phyloP scores from a whole-genome alignment of 2,329 filamentous ascomycete genomes.

The Fusarium nodosum region DNA sequence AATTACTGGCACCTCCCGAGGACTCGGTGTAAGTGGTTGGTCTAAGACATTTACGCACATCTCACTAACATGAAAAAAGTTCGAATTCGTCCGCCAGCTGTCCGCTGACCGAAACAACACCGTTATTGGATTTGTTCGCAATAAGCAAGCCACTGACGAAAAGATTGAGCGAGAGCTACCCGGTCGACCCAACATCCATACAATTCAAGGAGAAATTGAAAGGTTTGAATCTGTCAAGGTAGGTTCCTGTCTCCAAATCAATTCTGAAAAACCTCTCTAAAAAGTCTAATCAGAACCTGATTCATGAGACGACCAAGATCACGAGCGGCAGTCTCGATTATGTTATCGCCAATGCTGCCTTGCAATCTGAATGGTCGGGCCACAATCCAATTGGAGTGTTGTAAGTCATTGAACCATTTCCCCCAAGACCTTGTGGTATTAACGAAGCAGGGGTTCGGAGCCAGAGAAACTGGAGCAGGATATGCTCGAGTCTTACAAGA shows the following conservation, averaged over 20 bases:
- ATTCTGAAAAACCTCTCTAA: neutral
- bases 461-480: conserved; percentile 35
- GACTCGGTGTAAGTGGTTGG: conserved; percentile 27
- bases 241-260: rapidly evolving
- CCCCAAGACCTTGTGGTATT: rapidly evolving
- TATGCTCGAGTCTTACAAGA: conserved; percentile 52
- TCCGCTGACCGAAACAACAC: conserved; percentile 58
- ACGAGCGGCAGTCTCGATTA: conserved; percentile 62
- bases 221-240: conserved; percentile 28
- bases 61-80: conserved; percentile 4
- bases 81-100: conserved; percentile 58
- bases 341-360: conserved; percentile 65
- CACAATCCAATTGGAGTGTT: conserved; percentile 29
- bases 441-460: conserved; percentile 22
- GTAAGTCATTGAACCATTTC: conserved; percentile 19
- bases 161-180: conserved; percentile 53
- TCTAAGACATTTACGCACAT: rapidly evolving
- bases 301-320: conserved; percentile 52
- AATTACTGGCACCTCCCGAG: conserved; percentile 41
- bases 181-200: conserved; percentile 42
- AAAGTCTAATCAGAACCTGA: neutral
- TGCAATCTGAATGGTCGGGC: conserved; percentile 50
- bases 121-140: conserved; percentile 61
- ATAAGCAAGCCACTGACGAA: conserved; percentile 58
- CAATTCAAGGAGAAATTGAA: conserved; percentile 27